Evolutionary conservation across 345 rosid species (phyloP), one percentile per base, ranked within the genome.

Genomic region (Durio zibethinus): DNA sequence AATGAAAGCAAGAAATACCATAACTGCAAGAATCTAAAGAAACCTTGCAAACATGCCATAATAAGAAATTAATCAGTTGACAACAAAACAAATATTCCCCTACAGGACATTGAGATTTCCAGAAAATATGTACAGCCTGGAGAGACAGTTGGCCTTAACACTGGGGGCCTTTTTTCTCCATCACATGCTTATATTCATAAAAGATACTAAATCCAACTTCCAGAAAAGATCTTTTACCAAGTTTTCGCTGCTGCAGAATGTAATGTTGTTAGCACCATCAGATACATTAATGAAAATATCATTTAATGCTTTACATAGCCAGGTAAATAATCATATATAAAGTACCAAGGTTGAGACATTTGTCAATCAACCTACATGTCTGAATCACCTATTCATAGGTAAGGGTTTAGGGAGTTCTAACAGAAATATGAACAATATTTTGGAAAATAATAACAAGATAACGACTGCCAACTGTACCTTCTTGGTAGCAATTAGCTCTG

Each of bases 401-500:
- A 38, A 10, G 1, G 21, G 29, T n/a, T 38, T 11, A 65, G 29
- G 48, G 48, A 38, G 8, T 12, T 65, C 3, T n/a, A 65, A n/a
- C 71, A 65, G 27, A 65, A 65, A 21, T 38, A 65, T 38, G 45
- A 25, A 35, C 45, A 64, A 35, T 15, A 35, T 8, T 63, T 63
- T 18, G 42, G 0, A 31, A 62, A 64, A 43, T n/a, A 21, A 4
- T 65, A 38, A n/a, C 10, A 65, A n/a, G 10, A n/a, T 40, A 35
- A 42, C n/a, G 45, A n/a, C 10, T 7, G 25, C 21, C 43, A 75
- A 7, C 6, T 23, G 5, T 83, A 97, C 99, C 99, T 97, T 92
- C 77, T 97, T 97, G 43, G 99, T 92, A 74, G 99, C 91, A 85
- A 97, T 97, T 72, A 97, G 91, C 86, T 97, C 99, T 2, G 99